Evolutionary conservation across 2,329 filamentous ascomycete species (phyloP), one percentile per base, ranked within the genome.

Genomic region (Botrytis paeoniae): DNA sequence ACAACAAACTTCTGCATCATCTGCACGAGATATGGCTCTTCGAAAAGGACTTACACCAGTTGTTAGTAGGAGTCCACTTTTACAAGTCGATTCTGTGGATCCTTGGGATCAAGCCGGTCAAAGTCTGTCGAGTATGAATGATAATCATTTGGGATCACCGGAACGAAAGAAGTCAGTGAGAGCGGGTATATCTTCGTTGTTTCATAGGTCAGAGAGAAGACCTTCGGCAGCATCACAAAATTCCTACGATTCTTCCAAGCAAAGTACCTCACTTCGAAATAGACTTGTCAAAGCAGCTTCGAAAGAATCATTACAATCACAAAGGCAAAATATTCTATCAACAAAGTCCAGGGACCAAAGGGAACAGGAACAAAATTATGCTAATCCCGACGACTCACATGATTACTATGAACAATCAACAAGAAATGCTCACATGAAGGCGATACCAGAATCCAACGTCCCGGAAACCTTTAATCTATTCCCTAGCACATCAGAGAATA

Each of bases 1-100:
- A 60, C 83, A 84, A 74, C 83, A 84, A 74, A 83, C 82, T 5
- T 83, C 83, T n/a, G 81, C 80, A n/a, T 83, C 82, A 35, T 83
- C 82, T 12, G 79, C 80, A 61, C 78, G 82, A 54, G 82, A 84
- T 74, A 76, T 82, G 73, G 79, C 81, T 43, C 75, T 83, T 69
- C 76, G 81, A 43, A 83, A 84, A 77, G 81, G 80, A 32, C 79
- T 74, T 71, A 80, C 79, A 45, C 78, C 78, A 35, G 77, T 80
- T 16, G 74, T 80, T 10, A 43, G 60, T 41, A 72, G 75, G 61
- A 80, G 78, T 70, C 79, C 78, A 12, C 70, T 79, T 25, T 68
- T 79, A 18, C 73, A 79, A 39, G 73, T 76, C 16, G 78, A 80
- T 60, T 68, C 73, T 18, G n/a, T 45, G 18, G 41, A 69, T 69